Base-by-base conservation (phyloP, 2,329 filamentous ascomycete species). In the Leptographium procerum region DNA sequence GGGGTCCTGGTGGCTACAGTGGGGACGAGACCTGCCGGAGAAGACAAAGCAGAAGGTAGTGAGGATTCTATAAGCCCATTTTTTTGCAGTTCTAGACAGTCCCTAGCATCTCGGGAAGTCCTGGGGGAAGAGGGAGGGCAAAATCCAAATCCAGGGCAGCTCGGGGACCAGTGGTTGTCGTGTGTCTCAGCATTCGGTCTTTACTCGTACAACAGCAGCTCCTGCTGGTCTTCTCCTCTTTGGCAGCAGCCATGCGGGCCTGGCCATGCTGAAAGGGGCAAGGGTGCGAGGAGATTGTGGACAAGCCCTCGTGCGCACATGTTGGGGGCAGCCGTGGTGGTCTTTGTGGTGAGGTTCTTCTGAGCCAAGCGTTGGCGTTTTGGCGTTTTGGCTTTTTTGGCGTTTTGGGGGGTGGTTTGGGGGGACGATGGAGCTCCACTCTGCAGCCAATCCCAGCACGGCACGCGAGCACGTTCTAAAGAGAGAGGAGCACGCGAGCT, bases 401-500 rank as follows among this genome's bases (percentile, higher is more conserved):
- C n/a, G 19, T 28, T 11, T 28, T 16, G 24, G 13, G 3, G 14
- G 11, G 16, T 29, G 16, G 24, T n/a, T n/a, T 2, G 11, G 11
- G 6, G 3, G 10, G 10, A 7, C 40, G 6, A 7, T 19, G 40
- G 16, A 24, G 52, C 52, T 13, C 34, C 34, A 29, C 29, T n/a
- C n/a, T n/a, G n/a, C 55, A 57, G 57, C 62, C 61, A 64, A 64
- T 64, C 59, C 48, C 34, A 29, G 59, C n/a, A 40, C 60, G 33
- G 48, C 54, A 52, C 45, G 29, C n/a, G 50, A 50, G 56, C 62
- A 64, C 62, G 62, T 64, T 64, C 55, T 56, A 31, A 54, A 43
- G 33, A 52, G 57, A 61, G 47, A 57, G 57, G 61, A 58, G 59
- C 62, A 63, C 62, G 62, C 61, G 62, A 63, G 57, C 61, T 61